Conservation (phyloP, 768 basidiomycete species). For the Boletus fagicola region DNA sequence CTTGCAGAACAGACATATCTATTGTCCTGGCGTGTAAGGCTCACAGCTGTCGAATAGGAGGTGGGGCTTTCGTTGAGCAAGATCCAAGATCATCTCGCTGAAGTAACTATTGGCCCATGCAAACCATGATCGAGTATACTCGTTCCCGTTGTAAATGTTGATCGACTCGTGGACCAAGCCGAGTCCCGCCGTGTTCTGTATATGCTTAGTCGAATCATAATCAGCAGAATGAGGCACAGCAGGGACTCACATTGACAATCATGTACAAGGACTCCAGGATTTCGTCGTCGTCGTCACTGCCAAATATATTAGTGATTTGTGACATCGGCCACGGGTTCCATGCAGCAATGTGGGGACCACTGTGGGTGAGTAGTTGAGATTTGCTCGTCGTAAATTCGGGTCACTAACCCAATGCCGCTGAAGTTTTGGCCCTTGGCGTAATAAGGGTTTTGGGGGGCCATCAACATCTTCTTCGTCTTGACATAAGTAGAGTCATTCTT, state of each 20-base stretch:
- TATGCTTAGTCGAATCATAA: not conserved
- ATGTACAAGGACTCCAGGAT: conserved; percentile 60
- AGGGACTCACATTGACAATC: conserved; percentile 60
- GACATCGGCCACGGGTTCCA: conserved; percentile 87
- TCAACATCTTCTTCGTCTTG: conserved; percentile 58
- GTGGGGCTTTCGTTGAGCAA: conserved; percentile 69
- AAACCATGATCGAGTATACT: conserved; percentile 75
- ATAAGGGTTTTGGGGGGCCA: conserved; percentile 70
- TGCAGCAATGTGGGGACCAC: conserved; percentile 71
- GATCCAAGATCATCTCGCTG: conserved; percentile 76
- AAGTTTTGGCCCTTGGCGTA: conserved; percentile 62
- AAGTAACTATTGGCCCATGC: conserved; percentile 86
- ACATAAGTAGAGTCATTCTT: conserved; percentile 57
- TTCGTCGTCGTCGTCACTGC: conserved; percentile 69
- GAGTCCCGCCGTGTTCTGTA: conserved; percentile 67
- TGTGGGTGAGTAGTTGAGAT: conserved; percentile 25
- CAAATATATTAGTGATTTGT: conserved; percentile 69
- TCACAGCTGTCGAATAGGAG: conserved; percentile 57
- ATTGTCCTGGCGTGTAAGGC: conserved; percentile 56
- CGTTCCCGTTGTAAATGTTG: conserved; percentile 52
- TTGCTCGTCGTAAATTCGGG: not conserved
- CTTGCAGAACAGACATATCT: not conserved
- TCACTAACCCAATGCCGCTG: conserved; percentile 65
- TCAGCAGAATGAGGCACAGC: not conserved
- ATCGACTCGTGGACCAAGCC: conserved; percentile 80